Evolutionary conservation across 306 rosid species (phyloP), one percentile per base, ranked within the genome.

Genomic region (Urtica urens): DNA sequence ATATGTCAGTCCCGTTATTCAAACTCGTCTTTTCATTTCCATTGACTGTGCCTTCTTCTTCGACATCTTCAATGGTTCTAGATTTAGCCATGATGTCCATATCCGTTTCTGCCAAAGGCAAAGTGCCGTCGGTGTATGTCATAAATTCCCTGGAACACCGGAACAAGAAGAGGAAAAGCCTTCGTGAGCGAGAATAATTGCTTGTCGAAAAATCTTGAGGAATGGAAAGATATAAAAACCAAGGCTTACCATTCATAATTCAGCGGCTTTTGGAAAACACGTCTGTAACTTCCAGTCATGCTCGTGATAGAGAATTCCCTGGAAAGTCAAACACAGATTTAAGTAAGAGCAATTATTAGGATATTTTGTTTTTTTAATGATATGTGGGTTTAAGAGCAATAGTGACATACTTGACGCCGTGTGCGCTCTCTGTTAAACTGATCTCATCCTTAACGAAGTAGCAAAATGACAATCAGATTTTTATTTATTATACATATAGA

Each of bases 271-370:
- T 85, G 94, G 45, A 85, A 85, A 60, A 82, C 94, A 61, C 72
- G 78, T 71, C 99, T 75, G 55, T 81, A 90, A 62, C 95, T 69
- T 65, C 95, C 99, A 18, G 93, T 90, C 78, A 90, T 51, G 56
- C 62, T 71, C 17, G 95, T 75, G 55, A 90, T 81, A 15, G 99
- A 90, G 70, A 90, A 90, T 69, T 90, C 99, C 86, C 95, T 90
- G 6, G 45, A 57, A 72, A 20, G n/a, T n/a, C 42, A 38, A 50
- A 46, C 27, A 2, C 37, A 22, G 63, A 30, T 54, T n/a, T 3
- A 6, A 10, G 28, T 46, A 33, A 35, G 29, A 45, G 59, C 33
- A 17, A 13, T 34, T 17, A 51, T 53, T 56, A 59, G 28, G 59
- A 55, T 44, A 31, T 17, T 19, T n/a, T n/a, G n/a, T n/a, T n/a